Evolutionary conservation across 2,329 filamentous ascomycete species (phyloP), one percentile per base, ranked within the genome.

Genomic region (Sclerotinia glacialis): DNA sequence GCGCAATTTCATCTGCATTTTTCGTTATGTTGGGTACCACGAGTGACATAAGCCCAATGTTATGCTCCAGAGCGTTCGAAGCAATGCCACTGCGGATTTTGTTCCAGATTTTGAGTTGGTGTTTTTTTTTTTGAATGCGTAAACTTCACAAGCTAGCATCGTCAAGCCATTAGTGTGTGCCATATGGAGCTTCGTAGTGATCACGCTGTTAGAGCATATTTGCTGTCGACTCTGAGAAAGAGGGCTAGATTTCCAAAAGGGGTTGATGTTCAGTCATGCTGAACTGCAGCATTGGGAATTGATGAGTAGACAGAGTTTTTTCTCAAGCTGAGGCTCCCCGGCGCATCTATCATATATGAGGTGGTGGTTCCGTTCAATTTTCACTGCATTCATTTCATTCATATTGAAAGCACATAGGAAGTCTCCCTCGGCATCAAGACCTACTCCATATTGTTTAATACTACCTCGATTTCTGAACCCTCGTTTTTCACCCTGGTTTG

Each of bases 81-180:
- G 58, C 31, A 60, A 31, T 37, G 12, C 42, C 18, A 60, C n/a
- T 60, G 42, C 56, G 56, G 56, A 49, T 47, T 23, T 23, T 60
- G 58, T 60, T 60, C 58, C 58, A 60, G 58, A 60, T 60, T 34
- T 49, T 60, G 44, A 49, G 58, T 47, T 60, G 58, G 58, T 31
- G 49, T 49, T 44, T 49, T 28, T 60, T 28, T 60, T n/a, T 18
- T 49, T 12, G 28, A 49, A 7, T 60, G 26, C n/a, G 42, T 34
- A 47, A 14, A 21, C 28, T 23, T 59, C 42, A n/a, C 21, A 34
- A 60, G 42, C 58, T 49, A 49, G 44, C 44, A 37, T 60, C 18
- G n/a, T 37, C 28, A 47, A 49, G 44, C 14, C n/a, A 49, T 49
- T 60, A 60, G 58, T 49, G 44, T 60, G 58, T 49, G 28, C 42